A percentile compares a stretch with the other conserved stretches of the same genome.
These are phyloP conservation scores for Tylopilus felleus DNA, from an alignment of 768 basidiomycete genomes.

Conservation along the genomic window DNA sequence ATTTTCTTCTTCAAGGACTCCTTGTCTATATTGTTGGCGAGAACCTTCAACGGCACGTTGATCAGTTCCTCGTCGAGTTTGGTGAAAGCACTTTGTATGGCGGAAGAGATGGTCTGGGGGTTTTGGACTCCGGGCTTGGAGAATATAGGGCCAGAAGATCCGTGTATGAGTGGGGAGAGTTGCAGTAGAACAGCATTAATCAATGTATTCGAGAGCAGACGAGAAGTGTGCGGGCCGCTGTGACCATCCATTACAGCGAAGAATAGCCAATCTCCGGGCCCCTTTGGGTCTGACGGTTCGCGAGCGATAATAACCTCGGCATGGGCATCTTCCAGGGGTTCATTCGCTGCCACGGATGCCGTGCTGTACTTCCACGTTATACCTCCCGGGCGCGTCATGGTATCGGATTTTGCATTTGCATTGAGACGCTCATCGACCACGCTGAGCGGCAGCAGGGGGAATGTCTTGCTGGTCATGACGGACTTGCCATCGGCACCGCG, in stretches of 20 bases:
- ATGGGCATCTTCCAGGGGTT: conserved; percentile 88
- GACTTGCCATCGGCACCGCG: conserved; percentile 57
- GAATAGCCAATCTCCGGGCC: conserved; percentile 72
- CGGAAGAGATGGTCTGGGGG: conserved; percentile 55
- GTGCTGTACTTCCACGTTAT: conserved; percentile 74
- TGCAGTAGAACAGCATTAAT: conserved; percentile 82
- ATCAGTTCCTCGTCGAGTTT: conserved; percentile 85
- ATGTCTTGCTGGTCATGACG: conserved; percentile 47
- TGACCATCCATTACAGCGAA: conserved; percentile 94
- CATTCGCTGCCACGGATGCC: conserved; percentile 78
- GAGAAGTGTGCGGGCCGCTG: conserved; percentile 78
- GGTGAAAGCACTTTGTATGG: conserved; percentile 74
- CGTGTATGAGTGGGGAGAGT: conserved; percentile 52
- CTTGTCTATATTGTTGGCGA: conserved; percentile 55
- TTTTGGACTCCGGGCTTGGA: conserved; percentile 38
- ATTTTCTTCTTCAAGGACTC: conserved; percentile 47
- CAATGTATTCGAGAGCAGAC: conserved; percentile 76
- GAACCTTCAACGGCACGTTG: conserved; percentile 69
- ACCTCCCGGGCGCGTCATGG: conserved; percentile 48
- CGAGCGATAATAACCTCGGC: conserved; percentile 65
- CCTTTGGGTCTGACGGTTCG: conserved; percentile 55
- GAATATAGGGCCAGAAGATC: conserved; percentile 31
- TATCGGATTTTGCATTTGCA: conserved; percentile 48
- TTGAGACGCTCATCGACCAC: conserved; percentile 56
- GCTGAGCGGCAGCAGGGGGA: conserved; percentile 55